These are phyloP conservation scores for Lachnellula arida DNA, from an alignment of 2,329 filamentous ascomycete species.

Conservation along the genomic window DNA sequence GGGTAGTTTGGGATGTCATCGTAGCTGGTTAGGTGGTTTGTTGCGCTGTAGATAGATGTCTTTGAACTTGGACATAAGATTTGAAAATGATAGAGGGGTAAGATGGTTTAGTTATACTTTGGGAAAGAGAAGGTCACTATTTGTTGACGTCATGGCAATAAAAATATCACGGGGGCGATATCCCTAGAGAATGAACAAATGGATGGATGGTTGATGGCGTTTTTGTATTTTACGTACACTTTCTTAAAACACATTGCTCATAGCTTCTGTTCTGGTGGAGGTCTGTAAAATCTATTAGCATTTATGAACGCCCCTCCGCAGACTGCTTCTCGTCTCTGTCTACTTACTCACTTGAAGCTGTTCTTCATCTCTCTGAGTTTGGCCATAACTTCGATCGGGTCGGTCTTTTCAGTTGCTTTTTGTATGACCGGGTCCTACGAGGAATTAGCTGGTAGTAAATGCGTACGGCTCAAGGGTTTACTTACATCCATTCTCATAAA, in stretches of 20 bases:
- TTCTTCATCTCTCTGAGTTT: constrained; percentile 91
- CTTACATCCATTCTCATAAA: constrained; percentile 86
- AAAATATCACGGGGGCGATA: not conserved
- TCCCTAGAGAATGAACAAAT: not conserved
- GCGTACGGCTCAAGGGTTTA: constrained; percentile 8
- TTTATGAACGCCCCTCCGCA: not conserved
- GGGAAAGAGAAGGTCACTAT: not conserved
- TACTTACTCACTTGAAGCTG: constrained; percentile 34
- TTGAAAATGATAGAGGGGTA: too few species aligned
- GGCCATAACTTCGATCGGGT: constrained; percentile 79
- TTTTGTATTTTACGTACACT: not conserved
- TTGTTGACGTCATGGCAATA: not conserved
- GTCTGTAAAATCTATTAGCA: constrained; percentile 3
- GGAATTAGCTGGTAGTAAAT: constrained; percentile 7
- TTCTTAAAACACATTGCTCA: not conserved
- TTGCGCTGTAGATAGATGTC: not conserved
- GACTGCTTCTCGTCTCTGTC: not conserved
- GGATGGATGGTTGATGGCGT: not conserved
- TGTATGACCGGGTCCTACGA: constrained; percentile 74
- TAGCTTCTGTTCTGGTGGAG: constrained; percentile 8
- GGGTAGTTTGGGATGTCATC: constrained; percentile 15
- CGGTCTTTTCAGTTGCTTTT: constrained; percentile 73
- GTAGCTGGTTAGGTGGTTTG: not conserved
- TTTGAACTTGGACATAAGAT: too few species aligned
- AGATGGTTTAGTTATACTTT: too few species aligned